phyloP scores from a whole-genome alignment of 2,329 filamentous ascomycete genomes.

The Fusarium sp. region DNA sequence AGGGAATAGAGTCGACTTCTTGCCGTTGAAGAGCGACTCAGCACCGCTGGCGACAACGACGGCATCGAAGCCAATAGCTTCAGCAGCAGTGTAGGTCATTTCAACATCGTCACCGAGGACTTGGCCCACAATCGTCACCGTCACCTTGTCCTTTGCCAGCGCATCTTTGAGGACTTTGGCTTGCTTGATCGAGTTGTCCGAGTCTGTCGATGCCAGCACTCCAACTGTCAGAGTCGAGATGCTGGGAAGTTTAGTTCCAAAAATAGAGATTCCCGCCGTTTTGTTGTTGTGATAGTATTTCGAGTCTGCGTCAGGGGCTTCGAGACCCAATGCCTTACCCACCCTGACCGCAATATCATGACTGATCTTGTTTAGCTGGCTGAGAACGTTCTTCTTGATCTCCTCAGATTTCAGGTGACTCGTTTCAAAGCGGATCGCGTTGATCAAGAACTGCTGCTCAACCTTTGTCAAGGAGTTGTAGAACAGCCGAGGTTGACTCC shows the following conservation, averaged over 20 bases:
- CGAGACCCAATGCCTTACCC: slow-evolving; percentile 69
- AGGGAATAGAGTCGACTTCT: slow-evolving; percentile 69
- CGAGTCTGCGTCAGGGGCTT: slow-evolving; percentile 68
- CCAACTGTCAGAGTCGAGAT: slow-evolving; percentile 74
- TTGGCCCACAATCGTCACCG: slow-evolving; percentile 72
- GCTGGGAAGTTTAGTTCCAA: slow-evolving; percentile 67
- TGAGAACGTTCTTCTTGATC: slow-evolving; percentile 74
- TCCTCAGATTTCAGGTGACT: slow-evolving; percentile 66
- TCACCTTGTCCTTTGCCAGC: slow-evolving; percentile 64
- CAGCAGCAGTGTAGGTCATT: slow-evolving; percentile 73
- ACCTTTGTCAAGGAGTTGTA: slow-evolving; percentile 76
- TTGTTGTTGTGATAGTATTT: slow-evolving; percentile 78
- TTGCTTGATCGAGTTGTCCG: slow-evolving; percentile 58
- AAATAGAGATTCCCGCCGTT: slow-evolving; percentile 71
- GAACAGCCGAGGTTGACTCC: slow-evolving; percentile 79
- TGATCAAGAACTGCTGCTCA: slow-evolving; percentile 79
- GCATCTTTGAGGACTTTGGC: slow-evolving; percentile 62
- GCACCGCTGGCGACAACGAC: slow-evolving; percentile 70
- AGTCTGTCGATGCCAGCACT: slow-evolving; percentile 64
- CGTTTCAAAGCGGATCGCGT: slow-evolving; percentile 79
- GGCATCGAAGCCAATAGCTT: slow-evolving; percentile 72
- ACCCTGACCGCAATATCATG: slow-evolving; percentile 76
- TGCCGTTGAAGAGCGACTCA: slow-evolving; percentile 61
- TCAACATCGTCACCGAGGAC: slow-evolving; percentile 64
- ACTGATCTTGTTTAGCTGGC: slow-evolving; percentile 75